phyloP scores from a whole-genome alignment of 805 yeast species.

The Nematodospora valgi region DNA sequence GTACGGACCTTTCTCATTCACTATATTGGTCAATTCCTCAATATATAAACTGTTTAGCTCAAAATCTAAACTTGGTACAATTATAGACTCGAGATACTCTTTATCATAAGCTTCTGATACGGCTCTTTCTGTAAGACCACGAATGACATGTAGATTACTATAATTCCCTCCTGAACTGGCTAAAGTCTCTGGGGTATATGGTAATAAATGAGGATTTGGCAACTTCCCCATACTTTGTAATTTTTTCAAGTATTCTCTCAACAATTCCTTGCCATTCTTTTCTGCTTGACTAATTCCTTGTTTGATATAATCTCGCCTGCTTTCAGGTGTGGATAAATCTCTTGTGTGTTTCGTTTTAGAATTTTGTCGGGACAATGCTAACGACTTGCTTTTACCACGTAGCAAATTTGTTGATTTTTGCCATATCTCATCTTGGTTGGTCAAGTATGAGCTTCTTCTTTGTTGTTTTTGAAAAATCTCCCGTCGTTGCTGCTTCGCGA shows the following conservation, averaged over 20 bases:
- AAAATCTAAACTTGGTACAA: constrained; percentile 32
- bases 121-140: not conserved
- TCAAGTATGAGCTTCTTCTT: not conserved
- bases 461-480: not conserved
- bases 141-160: not conserved
- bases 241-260: constrained; percentile 26
- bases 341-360: not conserved
- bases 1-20: constrained; percentile 35
- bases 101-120: constrained; percentile 25
- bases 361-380: constrained; percentile 2
- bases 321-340: not conserved
- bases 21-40: constrained; percentile 15
- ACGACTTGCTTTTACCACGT: constrained; percentile 4
- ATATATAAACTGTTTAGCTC: constrained; percentile 27
- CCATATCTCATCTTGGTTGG: not conserved
- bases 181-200: constrained; percentile 19
- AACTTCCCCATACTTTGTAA: constrained; percentile 23
- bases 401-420: too few species aligned
- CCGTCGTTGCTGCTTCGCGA: not conserved
- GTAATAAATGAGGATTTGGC: constrained; percentile 31
- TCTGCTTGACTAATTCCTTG: not conserved
- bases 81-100: constrained; percentile 27
- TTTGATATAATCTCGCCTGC: not conserved
- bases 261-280: constrained; percentile 9
- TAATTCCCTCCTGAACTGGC: constrained; percentile 6